Conservation (phyloP, 495 filamentous ascomycete species). For the Hypoxylon fragiforme region DNA sequence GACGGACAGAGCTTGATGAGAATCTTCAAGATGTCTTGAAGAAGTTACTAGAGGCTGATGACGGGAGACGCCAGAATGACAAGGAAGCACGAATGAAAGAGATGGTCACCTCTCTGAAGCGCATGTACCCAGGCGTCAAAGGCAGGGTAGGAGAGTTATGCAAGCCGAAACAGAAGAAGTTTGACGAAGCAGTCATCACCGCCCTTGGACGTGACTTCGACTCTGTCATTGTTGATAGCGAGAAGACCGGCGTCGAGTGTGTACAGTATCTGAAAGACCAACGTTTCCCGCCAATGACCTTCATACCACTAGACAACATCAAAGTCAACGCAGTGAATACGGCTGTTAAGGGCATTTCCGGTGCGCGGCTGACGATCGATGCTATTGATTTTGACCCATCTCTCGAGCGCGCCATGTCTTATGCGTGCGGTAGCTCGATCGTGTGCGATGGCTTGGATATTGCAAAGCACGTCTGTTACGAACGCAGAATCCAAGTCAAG, state of each 20-base stretch:
- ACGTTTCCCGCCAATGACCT: slow-evolving; percentile 79
- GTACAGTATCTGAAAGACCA: slow-evolving; percentile 94
- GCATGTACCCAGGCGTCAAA: slow-evolving; percentile 88
- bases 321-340: slow-evolving; percentile 88
- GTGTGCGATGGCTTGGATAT: slow-evolving; percentile 86
- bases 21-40: slow-evolving; percentile 78
- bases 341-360: slow-evolving; percentile 84
- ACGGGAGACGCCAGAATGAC: slow-evolving; percentile 79
- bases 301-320: slow-evolving; percentile 95
- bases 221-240: slow-evolving; percentile 92
- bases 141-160: slow-evolving; percentile 91
- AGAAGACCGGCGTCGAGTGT: slow-evolving; percentile 91
- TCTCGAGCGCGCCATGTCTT: slow-evolving; percentile 88
- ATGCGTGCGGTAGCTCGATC: slow-evolving; percentile 93
- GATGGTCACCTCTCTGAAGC: slow-evolving; percentile 80
- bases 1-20: slow-evolving; percentile 85
- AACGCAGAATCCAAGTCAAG: slow-evolving; percentile 82
- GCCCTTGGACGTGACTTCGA: slow-evolving; percentile 93
- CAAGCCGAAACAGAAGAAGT: slow-evolving; percentile 95
- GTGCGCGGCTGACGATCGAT: slow-evolving; percentile 87
- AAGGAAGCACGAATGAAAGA: slow-evolving; percentile 77
- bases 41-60: slow-evolving; percentile 80
- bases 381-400: slow-evolving; percentile 90
- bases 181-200: slow-evolving; percentile 86
- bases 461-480: slow-evolving; percentile 88